A percentile compares a stretch with the other conserved stretches of the same genome.
These are phyloP conservation scores for Ustilago sp. DNA, from an alignment of 1,284 basidiomycete genomes.

Conservation along the genomic window DNA sequence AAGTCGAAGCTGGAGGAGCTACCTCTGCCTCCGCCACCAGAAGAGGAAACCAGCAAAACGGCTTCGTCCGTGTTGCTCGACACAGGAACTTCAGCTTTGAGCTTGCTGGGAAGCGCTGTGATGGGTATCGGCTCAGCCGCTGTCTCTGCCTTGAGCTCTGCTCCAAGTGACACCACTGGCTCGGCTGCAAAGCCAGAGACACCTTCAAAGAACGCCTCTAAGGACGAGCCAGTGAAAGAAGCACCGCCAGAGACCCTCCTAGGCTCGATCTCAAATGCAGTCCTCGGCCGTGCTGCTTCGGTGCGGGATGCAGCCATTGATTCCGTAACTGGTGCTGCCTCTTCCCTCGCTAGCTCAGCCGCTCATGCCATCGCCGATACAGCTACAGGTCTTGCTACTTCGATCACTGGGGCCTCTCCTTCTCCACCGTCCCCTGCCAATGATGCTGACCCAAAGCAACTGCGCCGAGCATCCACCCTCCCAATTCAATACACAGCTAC, in stretches of 20 bases:
- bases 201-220: not conserved
- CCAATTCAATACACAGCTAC: constrained; percentile 30
- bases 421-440: not conserved
- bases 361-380: constrained; percentile 9
- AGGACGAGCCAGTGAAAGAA: not conserved
- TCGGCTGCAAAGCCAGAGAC: not conserved
- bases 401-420: not conserved
- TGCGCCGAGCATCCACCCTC: constrained; percentile 12
- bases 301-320: constrained; percentile 14
- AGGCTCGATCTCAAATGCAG: constrained; percentile 8
- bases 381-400: not conserved
- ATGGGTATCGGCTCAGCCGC: constrained; percentile 19
- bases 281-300: constrained; percentile 17
- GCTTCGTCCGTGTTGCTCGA: constrained; percentile 15
- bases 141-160: constrained; percentile 12
- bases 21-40: constrained; percentile 15
- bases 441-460: not conserved
- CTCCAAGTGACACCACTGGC: not conserved
- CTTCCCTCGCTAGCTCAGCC: constrained; percentile 3
- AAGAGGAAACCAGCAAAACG: not conserved
- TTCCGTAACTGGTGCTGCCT: constrained; percentile 1
- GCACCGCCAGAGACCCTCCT: constrained; percentile 3
- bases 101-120: constrained; percentile 27
- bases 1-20: constrained; percentile 8
- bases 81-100: constrained; percentile 24